Evolutionary conservation across 352 stramenopile species (phyloP), one percentile per base, ranked within the genome.

Genomic region (Phytophthora cajani): DNA sequence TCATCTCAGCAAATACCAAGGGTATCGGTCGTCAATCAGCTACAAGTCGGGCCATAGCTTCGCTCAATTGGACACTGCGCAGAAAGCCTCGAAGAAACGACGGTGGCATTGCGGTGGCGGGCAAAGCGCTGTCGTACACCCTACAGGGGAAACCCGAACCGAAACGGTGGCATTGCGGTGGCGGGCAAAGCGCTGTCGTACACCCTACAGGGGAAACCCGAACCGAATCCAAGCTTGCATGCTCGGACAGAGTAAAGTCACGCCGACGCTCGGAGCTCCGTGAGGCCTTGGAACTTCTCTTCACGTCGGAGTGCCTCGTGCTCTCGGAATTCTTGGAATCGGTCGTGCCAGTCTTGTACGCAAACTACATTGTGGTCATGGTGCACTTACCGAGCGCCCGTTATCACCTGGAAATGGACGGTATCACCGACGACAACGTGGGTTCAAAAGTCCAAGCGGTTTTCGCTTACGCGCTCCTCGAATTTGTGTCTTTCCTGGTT

Each of bases 291-390:
- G 51, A 69, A 19, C 19, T 71, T 17, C 32, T 70, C 11, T 81
- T 73, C 49, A 70, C 68, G 1, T 64, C 57, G 33, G 71, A 82
- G 42, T 77, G 72, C 58, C 59, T 72, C 27, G 64, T 64, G 16
- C 68, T 82, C 0, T 53, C 71, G 27, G 75, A 75, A 47, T 79
- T 74, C 62, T 47, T 69, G 23, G 71, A 82, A 33, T 50, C 64
- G 4, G 44, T 77, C 33, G 63, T 82, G 16, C 75, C 67, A 1
- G 1, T 78, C 0, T 65, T 79, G 14, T 79, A 79, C 55, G 62
- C 21, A 11, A 50, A 21, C 2, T 79, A 53, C n/a, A 52, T 67
- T 14, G 2, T 44, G 30, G 21, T 69, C 2, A 36, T 77, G 60
- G 27, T 71, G 16, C 42, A 62, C 2, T 62, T 75, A 3, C 63